These are phyloP conservation scores for Saururus chinensis DNA, from an alignment of 164 flowering plant species.

Conservation along the genomic window DNA sequence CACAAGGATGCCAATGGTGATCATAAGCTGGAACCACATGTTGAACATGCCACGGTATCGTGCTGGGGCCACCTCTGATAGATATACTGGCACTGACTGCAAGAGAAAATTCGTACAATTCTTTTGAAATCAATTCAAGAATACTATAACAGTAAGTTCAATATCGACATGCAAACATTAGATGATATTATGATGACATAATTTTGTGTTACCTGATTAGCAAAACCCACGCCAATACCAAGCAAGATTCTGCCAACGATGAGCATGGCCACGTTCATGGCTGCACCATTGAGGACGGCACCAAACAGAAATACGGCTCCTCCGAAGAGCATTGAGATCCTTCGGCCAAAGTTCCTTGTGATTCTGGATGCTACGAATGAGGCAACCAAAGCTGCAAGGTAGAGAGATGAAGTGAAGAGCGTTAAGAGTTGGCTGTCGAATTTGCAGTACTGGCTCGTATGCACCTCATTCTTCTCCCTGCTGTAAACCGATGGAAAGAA, in stretches of 20 bases:
- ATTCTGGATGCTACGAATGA: slow-evolving; percentile 45
- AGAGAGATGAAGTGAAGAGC: slow-evolving; percentile 58
- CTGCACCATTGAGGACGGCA: not conserved
- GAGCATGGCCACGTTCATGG: slow-evolving; percentile 5
- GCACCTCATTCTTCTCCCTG: slow-evolving; percentile 23
- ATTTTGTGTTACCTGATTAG: slow-evolving; percentile 18
- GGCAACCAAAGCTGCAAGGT: slow-evolving; percentile 48
- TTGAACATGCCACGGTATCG: slow-evolving; percentile 18
- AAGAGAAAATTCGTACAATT: not conserved
- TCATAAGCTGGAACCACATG: slow-evolving; percentile 27
- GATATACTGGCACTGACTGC: slow-evolving; percentile 56
- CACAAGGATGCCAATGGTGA: slow-evolving; percentile 22
- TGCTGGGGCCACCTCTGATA: slow-evolving; percentile 25
- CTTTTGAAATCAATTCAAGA: slow-evolving; percentile 6
- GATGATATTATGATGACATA: too few relatives aligned
- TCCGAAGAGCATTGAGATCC: slow-evolving; percentile 48
- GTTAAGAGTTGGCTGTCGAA: slow-evolving; percentile 50
- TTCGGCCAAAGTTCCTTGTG: slow-evolving; percentile 46
- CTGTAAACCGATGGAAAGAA: slow-evolving; percentile 40
- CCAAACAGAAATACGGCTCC: slow-evolving; percentile 37
- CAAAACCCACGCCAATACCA: slow-evolving; percentile 65
- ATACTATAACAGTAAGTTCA: too few relatives aligned
- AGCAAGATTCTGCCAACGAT: slow-evolving; percentile 25
- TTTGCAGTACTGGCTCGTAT: slow-evolving; percentile 49
- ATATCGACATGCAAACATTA: too few relatives aligned